Evolutionary conservation across 179 eudicot species (phyloP).

Genomic region (Nepenthes alata): DNA sequence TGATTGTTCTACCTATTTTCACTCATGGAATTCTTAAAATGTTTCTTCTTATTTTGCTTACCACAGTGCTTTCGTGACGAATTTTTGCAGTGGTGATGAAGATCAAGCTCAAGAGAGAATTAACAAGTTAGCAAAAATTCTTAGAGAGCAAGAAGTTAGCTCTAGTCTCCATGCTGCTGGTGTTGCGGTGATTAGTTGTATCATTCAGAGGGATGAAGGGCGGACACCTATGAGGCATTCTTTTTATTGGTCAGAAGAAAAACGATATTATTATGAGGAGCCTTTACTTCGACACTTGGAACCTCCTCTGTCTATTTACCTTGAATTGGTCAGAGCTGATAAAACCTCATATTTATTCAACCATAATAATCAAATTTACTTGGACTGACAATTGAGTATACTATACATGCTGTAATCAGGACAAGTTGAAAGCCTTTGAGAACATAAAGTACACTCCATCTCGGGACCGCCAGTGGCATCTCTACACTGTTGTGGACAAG

Average conservation of each 20-base stretch:
- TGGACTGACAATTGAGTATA: conserved; percentile 7
- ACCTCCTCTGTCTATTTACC: conserved; percentile 95
- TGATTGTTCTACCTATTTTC: too few species aligned
- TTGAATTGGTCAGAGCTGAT: conserved; percentile 60
- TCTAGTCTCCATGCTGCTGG: conserved; percentile 71
- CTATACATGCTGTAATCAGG: conserved; percentile 33
- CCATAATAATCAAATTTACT: background rate
- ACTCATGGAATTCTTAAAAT: too few species aligned
- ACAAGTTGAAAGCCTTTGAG: conserved; percentile 80
- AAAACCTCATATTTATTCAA: background rate
- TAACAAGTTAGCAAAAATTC: conserved; percentile 76
- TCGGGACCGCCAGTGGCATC: conserved; percentile 98
- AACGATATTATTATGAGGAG: conserved; percentile 64
- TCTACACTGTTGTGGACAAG: conserved; percentile 80
- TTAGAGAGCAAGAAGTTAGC: conserved; percentile 79
- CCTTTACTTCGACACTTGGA: conserved; percentile 93
- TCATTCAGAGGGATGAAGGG: conserved; percentile 99
- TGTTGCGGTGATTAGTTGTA: conserved; percentile 86
- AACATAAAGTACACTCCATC: conserved; percentile 81
- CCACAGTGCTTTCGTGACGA: conserved; percentile 1
- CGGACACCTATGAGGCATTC: conserved; percentile 98
- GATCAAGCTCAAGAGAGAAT: conserved; percentile 99
- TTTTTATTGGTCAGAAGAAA: conserved; percentile 84
- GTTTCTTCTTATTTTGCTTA: background rate
- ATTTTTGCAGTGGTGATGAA: conserved; percentile 81